Conservation (phyloP, 2,329 filamentous ascomycete genomes). For the Chalaropsis ovoidea region DNA sequence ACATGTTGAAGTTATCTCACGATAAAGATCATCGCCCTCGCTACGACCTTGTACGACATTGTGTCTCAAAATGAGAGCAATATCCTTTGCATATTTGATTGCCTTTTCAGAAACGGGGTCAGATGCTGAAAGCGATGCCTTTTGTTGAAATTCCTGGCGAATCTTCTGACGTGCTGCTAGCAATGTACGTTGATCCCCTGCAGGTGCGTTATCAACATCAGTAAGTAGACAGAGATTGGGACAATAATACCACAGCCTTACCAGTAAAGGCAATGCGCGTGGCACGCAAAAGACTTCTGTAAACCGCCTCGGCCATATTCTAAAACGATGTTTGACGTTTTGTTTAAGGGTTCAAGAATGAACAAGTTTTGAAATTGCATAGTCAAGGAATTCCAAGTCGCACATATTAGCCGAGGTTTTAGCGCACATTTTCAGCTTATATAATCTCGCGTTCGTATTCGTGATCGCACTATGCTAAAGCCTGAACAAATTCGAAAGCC, state of each 20-base stretch:
- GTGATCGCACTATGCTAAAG: constrained; percentile 10
- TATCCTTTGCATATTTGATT: constrained; percentile 69
- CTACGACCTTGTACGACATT: constrained; percentile 79
- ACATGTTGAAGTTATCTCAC: constrained; percentile 39
- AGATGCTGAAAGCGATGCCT: constrained; percentile 47
- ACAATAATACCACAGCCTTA: constrained; percentile 33
- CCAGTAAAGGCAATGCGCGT: constrained; percentile 75
- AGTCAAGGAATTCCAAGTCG: background rate
- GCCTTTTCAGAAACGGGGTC: constrained; percentile 52
- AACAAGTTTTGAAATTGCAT: background rate
- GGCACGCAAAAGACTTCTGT: constrained; percentile 71
- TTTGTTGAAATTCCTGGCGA: constrained; percentile 61
- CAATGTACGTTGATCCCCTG: constrained; percentile 62
- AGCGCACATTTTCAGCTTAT: too few relatives aligned
- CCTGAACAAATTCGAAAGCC: background rate
- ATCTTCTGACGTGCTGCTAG: constrained; percentile 62
- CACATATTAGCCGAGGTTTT: constrained; percentile 15
- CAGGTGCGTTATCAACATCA: background rate
- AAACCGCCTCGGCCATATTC: constrained; percentile 61
- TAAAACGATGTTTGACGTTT: background rate
- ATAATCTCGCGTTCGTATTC: constrained; percentile 28
- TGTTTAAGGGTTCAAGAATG: background rate
- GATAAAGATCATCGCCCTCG: constrained; percentile 45
- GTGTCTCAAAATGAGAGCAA: constrained; percentile 65
- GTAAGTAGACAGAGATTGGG: constrained; percentile 13